Evolutionary conservation across 1,139 yeast species (phyloP).

Genomic region (Magnusiomyces clavatus): DNA sequence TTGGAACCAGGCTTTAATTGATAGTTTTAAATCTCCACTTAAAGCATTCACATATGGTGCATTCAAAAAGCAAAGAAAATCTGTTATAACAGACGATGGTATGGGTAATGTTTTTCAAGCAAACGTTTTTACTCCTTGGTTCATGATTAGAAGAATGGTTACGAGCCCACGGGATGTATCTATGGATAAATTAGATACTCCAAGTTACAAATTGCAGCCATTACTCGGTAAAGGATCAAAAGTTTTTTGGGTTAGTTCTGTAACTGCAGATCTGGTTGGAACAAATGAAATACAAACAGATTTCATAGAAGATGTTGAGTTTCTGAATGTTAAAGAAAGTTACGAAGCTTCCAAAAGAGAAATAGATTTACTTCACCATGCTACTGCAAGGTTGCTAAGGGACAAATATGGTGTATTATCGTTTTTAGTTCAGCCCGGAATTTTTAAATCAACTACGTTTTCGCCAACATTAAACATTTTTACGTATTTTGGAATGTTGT

Average conservation of each 20-base stretch:
- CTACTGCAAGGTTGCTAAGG: slow-evolving; percentile 48
- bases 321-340: slow-evolving; percentile 53
- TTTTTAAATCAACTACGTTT: slow-evolving; percentile 78
- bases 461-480: slow-evolving; percentile 66
- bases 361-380: slow-evolving; percentile 74
- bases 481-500: slow-evolving; percentile 78
- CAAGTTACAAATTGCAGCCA: slow-evolving; percentile 44
- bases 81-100: slow-evolving; percentile 62
- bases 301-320: slow-evolving; percentile 55
- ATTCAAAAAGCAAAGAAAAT: slow-evolving; percentile 72
- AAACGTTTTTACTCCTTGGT: slow-evolving; percentile 92
- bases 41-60: slow-evolving; percentile 68
- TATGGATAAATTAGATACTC: slow-evolving; percentile 4
- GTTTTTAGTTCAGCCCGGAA: slow-evolving; percentile 88
- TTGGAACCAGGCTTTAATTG: slow-evolving; percentile 68
- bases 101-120: slow-evolving; percentile 90
- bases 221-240: slow-evolving; percentile 48
- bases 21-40: slow-evolving; percentile 54
- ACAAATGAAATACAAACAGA: slow-evolving; percentile 23
- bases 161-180: slow-evolving; percentile 3
- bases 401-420: slow-evolving; percentile 50
- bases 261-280: slow-evolving; percentile 56
- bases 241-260: slow-evolving; percentile 78
- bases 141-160: slow-evolving; percentile 33
- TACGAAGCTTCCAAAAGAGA: slow-evolving; percentile 91